A percentile compares a stretch with the other conserved stretches of the same genome.
Evolutionary conservation across 2,329 filamentous ascomycete species (phyloP).

Genomic region (Colletotrichum lindemuthianum): DNA sequence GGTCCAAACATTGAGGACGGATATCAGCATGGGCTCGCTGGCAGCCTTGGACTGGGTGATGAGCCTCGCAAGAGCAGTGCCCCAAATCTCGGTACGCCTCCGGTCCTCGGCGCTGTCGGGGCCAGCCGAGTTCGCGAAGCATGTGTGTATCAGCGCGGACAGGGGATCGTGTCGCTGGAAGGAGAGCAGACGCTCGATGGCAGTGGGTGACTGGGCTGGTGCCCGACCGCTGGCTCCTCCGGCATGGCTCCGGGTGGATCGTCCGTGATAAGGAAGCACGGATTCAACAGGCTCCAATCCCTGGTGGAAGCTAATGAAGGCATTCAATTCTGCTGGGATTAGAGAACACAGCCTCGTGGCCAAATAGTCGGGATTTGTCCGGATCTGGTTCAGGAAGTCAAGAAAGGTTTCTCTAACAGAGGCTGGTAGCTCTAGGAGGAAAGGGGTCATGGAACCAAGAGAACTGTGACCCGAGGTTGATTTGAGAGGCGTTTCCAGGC

Average conservation of each 20-base stretch:
- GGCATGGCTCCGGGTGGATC: constrained; percentile 58
- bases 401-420: constrained; percentile 80
- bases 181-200: constrained; percentile 85
- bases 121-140: constrained; percentile 87
- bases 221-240: constrained; percentile 39
- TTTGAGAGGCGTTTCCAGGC: constrained; percentile 25
- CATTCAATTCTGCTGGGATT: constrained; percentile 78
- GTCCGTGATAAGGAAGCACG: constrained; percentile 76
- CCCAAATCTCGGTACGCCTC: constrained; percentile 86
- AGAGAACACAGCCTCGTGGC: constrained; percentile 83
- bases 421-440: constrained; percentile 78
- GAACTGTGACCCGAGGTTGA: constrained; percentile 46
- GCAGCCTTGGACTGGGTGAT: constrained; percentile 81
- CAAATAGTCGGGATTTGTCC: constrained; percentile 88
- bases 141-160: constrained; percentile 85
- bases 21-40: constrained; percentile 82
- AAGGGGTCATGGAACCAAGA: constrained; percentile 60
- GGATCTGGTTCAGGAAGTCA: constrained; percentile 81
- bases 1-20: constrained; percentile 88
- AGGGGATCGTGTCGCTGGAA: constrained; percentile 91
- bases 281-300: constrained; percentile 85
- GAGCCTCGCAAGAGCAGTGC: constrained; percentile 83
- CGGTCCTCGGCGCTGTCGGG: constrained; percentile 84
- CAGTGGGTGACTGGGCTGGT: constrained; percentile 60
- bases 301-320: constrained; percentile 81